Percentiles rank a stretch among this genome's conserved stretches.
These are phyloP conservation scores for Bjerkandera adusta DNA, from an alignment of 1,284 basidiomycete species.

Conservation along the genomic window DNA sequence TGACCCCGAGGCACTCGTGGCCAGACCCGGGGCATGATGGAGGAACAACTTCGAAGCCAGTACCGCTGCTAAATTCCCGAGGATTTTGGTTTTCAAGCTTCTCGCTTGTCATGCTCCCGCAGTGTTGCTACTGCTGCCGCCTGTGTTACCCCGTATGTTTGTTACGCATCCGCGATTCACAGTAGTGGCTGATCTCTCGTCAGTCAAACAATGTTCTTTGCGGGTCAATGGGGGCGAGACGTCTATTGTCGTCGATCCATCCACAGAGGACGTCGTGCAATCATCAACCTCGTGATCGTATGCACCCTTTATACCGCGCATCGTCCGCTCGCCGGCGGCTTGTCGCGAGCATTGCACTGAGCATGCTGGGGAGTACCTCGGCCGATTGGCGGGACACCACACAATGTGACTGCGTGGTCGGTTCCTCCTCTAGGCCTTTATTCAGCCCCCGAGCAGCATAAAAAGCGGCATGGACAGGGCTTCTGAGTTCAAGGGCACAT, in stretches of 20 bases:
- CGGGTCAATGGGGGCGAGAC: not conserved
- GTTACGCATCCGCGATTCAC: no score
- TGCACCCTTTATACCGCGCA: no score
- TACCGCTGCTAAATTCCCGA: no score
- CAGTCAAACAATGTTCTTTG: not conserved
- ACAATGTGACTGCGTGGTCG: not conserved
- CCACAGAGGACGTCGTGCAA: not conserved
- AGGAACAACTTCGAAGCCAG: no score
- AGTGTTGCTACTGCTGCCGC: no score
- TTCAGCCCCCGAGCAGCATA: not conserved
- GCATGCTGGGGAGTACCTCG: slow-evolving; percentile 4
- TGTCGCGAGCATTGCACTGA: not conserved
- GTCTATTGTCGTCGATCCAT: not conserved
- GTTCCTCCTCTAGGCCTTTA: not conserved
- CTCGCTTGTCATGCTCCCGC: no score
- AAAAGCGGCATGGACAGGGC: not conserved
- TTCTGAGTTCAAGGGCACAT: not conserved
- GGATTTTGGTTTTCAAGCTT: no score
- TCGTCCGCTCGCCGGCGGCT: not conserved
- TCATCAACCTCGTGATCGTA: not conserved
- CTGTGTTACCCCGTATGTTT: no score
- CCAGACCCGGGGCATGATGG: no score
- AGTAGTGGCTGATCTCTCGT: no score
- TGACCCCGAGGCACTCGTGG: not conserved
- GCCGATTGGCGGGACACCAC: not conserved